phyloP scores from a whole-genome alignment of 306 rosid species.

The Cicer judaicum region DNA sequence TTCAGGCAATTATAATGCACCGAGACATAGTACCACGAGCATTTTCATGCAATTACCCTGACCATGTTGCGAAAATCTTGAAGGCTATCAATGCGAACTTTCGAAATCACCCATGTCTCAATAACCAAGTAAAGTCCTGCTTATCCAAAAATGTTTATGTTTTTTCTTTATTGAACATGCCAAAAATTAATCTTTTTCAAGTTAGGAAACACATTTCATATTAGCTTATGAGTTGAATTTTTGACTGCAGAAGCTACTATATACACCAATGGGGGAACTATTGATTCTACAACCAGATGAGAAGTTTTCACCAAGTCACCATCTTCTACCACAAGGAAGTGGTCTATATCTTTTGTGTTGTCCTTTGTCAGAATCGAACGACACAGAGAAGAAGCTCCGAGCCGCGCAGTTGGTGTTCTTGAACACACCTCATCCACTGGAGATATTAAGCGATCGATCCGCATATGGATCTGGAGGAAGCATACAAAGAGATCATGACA shows the following conservation, averaged over 20 bases:
- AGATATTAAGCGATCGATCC: conserved; percentile 77
- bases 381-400: conserved; percentile 65
- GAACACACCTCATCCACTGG: conserved; percentile 97
- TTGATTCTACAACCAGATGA: conserved; percentile 91
- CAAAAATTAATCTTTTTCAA: not conserved
- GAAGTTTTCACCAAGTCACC: conserved; percentile 82
- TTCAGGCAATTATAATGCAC: conserved; percentile 84
- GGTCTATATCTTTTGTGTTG: conserved; percentile 74
- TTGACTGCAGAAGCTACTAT: conserved; percentile 69
- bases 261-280: conserved; percentile 89
- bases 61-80: conserved; percentile 78
- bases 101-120: conserved; percentile 88
- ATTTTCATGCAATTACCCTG: conserved; percentile 91
- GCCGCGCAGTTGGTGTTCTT: conserved; percentile 71
- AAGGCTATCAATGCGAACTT: conserved; percentile 87
- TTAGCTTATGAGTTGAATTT: conserved; percentile 34
- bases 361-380: conserved; percentile 54
- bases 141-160: not conserved
- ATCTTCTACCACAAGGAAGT: conserved; percentile 85
- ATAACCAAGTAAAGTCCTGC: conserved; percentile 62
- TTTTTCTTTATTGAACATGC: conserved; percentile 2
- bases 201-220: conserved; percentile 3
- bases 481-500: conserved; percentile 90
- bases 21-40: conserved; percentile 97
- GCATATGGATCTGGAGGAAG: conserved; percentile 88